Percentiles rank a stretch among this genome's conserved stretches.
Evolutionary conservation across 179 eudicot species (phyloP).

Genomic region (Amaranthus tricolor): DNA sequence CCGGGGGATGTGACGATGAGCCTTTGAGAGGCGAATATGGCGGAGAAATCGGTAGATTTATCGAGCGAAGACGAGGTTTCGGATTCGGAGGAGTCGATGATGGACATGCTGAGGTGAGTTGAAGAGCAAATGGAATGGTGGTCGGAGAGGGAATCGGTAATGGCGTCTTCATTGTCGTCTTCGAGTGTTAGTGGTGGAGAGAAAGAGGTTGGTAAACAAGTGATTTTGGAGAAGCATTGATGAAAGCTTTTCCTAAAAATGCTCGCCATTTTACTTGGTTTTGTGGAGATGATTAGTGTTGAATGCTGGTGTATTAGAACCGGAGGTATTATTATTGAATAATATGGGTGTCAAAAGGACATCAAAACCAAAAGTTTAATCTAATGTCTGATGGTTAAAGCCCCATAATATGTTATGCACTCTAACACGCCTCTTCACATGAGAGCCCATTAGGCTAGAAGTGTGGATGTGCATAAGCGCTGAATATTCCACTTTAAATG

Average conservation of each 20-base stretch:
- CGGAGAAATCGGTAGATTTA: slow-evolving; percentile 42
- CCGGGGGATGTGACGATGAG: slow-evolving; percentile 81
- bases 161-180: slow-evolving; percentile 8
- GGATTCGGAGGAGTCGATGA: slow-evolving; percentile 27
- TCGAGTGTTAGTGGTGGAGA: slow-evolving; percentile 23
- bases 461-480: too few species aligned
- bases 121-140: slow-evolving; percentile 22
- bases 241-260: slow-evolving; percentile 46
- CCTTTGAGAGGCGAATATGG: slow-evolving; percentile 48
- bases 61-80: slow-evolving; percentile 34
- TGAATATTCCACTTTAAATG: too few species aligned
- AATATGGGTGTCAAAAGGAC: too few species aligned
- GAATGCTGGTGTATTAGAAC: not conserved
- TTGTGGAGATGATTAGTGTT: not conserved
- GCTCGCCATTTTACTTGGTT: slow-evolving; percentile 32
- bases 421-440: too few species aligned
- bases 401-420: too few species aligned
- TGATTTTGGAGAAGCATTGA: slow-evolving; percentile 54
- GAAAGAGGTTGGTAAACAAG: slow-evolving; percentile 38
- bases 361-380: too few species aligned
- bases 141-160: slow-evolving; percentile 36
- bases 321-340: too few species aligned
- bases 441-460: too few species aligned
- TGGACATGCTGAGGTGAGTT: slow-evolving; percentile 11
- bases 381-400: too few species aligned